Percentiles rank a stretch among this genome's conserved stretches.
These are phyloP conservation scores for Kluyveromyces sp. DNA, from an alignment of 1,139 yeast species.

Conservation along the genomic window DNA sequence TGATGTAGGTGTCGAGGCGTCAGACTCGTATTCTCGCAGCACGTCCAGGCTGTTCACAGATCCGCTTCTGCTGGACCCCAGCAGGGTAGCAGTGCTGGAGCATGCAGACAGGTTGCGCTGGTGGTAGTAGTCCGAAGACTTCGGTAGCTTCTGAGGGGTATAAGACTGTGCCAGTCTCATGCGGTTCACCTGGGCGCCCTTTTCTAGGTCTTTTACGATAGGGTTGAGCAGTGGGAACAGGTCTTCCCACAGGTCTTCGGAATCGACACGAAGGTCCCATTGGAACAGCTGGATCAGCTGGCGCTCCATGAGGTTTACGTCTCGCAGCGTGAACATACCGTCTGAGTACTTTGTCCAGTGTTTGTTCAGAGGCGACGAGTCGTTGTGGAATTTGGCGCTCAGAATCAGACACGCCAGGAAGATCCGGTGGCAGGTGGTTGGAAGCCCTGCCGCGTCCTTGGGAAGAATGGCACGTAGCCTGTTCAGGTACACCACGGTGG, in stretches of 20 bases:
- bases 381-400: slow-evolving; percentile 69
- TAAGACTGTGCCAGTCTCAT: slow-evolving; percentile 8
- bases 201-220: slow-evolving; percentile 50
- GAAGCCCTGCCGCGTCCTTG: slow-evolving; percentile 63
- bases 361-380: slow-evolving; percentile 65
- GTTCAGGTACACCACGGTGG: slow-evolving; percentile 62
- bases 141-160: slow-evolving; percentile 4
- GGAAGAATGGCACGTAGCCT: slow-evolving; percentile 56
- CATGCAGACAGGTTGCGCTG: slow-evolving; percentile 13
- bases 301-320: slow-evolving; percentile 74
- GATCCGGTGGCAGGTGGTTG: slow-evolving; percentile 72
- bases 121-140: slow-evolving; percentile 7
- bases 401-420: slow-evolving; percentile 66
- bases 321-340: slow-evolving; percentile 58
- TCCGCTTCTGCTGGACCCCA: slow-evolving; percentile 4
- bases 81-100: slow-evolving; percentile 14
- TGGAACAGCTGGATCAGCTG: slow-evolving; percentile 60
- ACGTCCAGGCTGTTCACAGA: slow-evolving; percentile 4
- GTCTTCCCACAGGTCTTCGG: slow-evolving; percentile 44
- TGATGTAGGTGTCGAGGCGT: background rate
- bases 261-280: slow-evolving; percentile 60
- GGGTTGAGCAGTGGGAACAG: slow-evolving; percentile 54
- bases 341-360: slow-evolving; percentile 79
- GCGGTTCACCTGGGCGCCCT: slow-evolving; percentile 22
- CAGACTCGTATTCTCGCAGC: slow-evolving; percentile 6